phyloP scores from a whole-genome alignment of 345 rosid species.

The Anacardium occidentale region DNA sequence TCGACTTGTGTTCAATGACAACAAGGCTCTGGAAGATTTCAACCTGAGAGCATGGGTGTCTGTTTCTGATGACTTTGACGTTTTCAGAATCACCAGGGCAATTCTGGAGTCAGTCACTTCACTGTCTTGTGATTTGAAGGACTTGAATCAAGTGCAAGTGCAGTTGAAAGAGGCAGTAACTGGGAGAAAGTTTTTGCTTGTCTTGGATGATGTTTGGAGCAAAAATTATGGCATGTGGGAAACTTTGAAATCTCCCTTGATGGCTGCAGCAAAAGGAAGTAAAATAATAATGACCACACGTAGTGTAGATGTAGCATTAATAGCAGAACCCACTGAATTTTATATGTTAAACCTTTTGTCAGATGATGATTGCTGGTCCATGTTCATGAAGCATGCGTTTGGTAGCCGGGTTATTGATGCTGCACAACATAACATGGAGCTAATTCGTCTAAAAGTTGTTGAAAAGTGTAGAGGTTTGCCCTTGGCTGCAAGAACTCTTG shows the following conservation, averaged over 20 bases:
- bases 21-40: not conserved
- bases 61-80: conserved; percentile 5
- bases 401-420: not conserved
- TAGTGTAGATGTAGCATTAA: not conserved
- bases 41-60: not conserved
- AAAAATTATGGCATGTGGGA: not conserved
- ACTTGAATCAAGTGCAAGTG: not conserved
- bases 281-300: not conserved
- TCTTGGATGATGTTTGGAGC: conserved; percentile 9
- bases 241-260: not conserved
- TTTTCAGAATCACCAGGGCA: not conserved
- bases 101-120: not conserved
- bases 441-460: not conserved
- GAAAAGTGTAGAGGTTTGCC: not conserved
- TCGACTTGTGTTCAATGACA: not conserved
- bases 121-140: not conserved
- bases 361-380: not conserved
- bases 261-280: not conserved
- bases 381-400: not conserved
- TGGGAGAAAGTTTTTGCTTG: not conserved
- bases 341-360: not conserved
- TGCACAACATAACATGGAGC: not conserved
- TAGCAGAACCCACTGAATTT: fast-evolving
- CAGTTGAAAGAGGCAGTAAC: not conserved
- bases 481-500: not conserved